A percentile compares a stretch with the other conserved stretches of the same genome.
These are phyloP conservation scores for Aspergillus diversus DNA, from an alignment of 495 filamentous ascomycete species.

Conservation along the genomic window DNA sequence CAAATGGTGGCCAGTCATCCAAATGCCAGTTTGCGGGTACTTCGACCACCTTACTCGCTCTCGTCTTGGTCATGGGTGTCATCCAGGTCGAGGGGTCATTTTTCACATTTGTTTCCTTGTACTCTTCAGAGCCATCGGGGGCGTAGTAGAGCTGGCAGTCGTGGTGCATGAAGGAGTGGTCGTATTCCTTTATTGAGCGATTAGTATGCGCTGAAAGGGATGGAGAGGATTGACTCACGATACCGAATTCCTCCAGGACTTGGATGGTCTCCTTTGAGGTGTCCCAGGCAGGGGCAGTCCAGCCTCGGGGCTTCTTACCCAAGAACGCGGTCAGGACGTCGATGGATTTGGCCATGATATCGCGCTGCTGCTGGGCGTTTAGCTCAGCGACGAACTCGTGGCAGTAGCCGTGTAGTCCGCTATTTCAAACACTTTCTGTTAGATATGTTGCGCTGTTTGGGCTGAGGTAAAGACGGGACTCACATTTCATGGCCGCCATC, in stretches of 20 bases:
- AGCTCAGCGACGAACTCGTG: slow-evolving; percentile 57
- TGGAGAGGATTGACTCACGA: slow-evolving; percentile 20
- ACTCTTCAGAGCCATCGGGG: slow-evolving; percentile 49
- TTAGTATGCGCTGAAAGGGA: background rate
- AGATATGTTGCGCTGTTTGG: background rate
- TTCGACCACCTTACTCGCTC: slow-evolving; percentile 47
- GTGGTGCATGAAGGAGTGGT: slow-evolving; percentile 57
- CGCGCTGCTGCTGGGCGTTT: slow-evolving; percentile 53
- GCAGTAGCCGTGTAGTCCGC: slow-evolving; percentile 61
- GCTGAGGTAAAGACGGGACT: background rate
- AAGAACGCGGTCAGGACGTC: slow-evolving; percentile 45
- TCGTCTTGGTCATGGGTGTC: slow-evolving; percentile 49
- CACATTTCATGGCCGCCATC: slow-evolving; percentile 56
- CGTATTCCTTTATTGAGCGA: slow-evolving; percentile 37
- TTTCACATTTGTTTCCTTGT: slow-evolving; percentile 52
- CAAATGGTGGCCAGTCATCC: slow-evolving; percentile 59
- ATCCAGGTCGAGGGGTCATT: slow-evolving; percentile 58
- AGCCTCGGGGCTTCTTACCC: slow-evolving; percentile 53
- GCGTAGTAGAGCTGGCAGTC: slow-evolving; percentile 58
- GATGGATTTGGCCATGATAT: slow-evolving; percentile 55
- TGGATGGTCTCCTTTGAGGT: slow-evolving; percentile 51
- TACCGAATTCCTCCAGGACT: slow-evolving; percentile 53
- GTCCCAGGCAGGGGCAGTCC: slow-evolving; percentile 57
- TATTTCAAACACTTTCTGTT: background rate
- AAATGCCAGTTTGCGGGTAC: slow-evolving; percentile 60